Conservation (phyloP, 495 filamentous ascomycete species). For the Xylaria intraflava region DNA sequence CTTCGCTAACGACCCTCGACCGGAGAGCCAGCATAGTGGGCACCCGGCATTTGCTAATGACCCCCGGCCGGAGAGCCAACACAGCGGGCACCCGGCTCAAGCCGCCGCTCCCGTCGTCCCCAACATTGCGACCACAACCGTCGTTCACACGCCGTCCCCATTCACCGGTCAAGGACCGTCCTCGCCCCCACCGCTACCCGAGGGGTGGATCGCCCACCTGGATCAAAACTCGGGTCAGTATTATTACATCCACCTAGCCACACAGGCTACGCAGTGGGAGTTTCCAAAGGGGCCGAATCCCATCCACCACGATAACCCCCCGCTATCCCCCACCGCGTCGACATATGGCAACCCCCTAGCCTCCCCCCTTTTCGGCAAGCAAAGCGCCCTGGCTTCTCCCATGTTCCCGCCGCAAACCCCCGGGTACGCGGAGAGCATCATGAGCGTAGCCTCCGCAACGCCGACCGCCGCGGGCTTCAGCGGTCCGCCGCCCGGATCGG, state of each 20-base stretch:
- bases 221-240: slow-evolving; percentile 95
- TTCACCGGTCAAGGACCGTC: slow-evolving; percentile 55
- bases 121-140: background rate
- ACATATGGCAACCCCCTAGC: slow-evolving; percentile 71
- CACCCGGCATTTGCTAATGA: slow-evolving; percentile 74
- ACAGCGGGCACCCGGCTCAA: slow-evolving; percentile 40
- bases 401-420: slow-evolving; percentile 66
- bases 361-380: slow-evolving; percentile 66
- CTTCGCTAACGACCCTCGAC: slow-evolving; percentile 71
- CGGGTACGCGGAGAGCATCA: slow-evolving; percentile 65
- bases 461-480: slow-evolving; percentile 65
- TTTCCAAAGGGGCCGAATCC: slow-evolving; percentile 90
- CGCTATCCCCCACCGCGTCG: slow-evolving; percentile 71
- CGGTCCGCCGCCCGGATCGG: slow-evolving; percentile 77
- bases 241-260: slow-evolving; percentile 96
- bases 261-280: slow-evolving; percentile 97
- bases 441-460: slow-evolving; percentile 69
- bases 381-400: slow-evolving; percentile 66
- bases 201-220: slow-evolving; percentile 97
- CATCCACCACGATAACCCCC: slow-evolving; percentile 66
- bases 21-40: slow-evolving; percentile 31
- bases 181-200: slow-evolving; percentile 85
- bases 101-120: background rate
- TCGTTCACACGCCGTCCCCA: slow-evolving; percentile 42
- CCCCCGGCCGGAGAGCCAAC: slow-evolving; percentile 38